A percentile compares a stretch with the other conserved stretches of the same genome.
Evolutionary conservation across 306 rosid species (phyloP).

Genomic region (Crotalaria pallida): DNA sequence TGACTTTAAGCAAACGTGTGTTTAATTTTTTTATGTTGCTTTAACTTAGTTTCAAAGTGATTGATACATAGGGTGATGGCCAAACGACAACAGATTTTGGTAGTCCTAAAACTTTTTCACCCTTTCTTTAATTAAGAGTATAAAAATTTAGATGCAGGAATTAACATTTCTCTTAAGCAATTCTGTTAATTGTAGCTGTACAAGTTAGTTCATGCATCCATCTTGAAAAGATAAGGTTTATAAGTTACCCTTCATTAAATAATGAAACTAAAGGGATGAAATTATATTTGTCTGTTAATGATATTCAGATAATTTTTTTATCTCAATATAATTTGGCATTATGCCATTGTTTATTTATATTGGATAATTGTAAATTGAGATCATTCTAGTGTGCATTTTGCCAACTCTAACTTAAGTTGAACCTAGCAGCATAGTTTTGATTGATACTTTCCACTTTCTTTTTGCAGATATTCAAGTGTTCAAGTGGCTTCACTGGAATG

Average conservation of each 20-base stretch:
- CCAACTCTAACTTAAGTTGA: not conserved
- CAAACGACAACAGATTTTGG: too few species aligned
- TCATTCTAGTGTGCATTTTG: not conserved
- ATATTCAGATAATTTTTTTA: not conserved
- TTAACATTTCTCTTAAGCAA: not conserved
- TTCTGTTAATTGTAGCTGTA: not conserved
- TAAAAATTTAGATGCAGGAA: not conserved
- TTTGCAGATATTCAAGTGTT: conserved; percentile 11
- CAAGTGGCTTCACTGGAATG: conserved; percentile 17
- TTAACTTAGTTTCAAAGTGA: not conserved
- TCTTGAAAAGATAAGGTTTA: not conserved
- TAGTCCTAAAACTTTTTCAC: too few species aligned
- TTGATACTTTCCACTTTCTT: not conserved
- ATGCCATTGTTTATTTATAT: conserved; percentile 4
- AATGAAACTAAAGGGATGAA: not conserved
- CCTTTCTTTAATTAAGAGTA: too few species aligned
- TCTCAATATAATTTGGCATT: too few species aligned
- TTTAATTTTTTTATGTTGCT: not conserved
- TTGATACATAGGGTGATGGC: not conserved
- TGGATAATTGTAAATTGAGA: not conserved
- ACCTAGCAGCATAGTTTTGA: not conserved
- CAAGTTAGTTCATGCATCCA: not conserved
- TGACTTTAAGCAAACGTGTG: not conserved
- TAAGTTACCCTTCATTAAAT: not conserved
- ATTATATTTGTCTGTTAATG: not conserved